Evolutionary conservation across 2,329 filamentous ascomycete species (phyloP).

Genomic region (Verticillium dahliae): DNA sequence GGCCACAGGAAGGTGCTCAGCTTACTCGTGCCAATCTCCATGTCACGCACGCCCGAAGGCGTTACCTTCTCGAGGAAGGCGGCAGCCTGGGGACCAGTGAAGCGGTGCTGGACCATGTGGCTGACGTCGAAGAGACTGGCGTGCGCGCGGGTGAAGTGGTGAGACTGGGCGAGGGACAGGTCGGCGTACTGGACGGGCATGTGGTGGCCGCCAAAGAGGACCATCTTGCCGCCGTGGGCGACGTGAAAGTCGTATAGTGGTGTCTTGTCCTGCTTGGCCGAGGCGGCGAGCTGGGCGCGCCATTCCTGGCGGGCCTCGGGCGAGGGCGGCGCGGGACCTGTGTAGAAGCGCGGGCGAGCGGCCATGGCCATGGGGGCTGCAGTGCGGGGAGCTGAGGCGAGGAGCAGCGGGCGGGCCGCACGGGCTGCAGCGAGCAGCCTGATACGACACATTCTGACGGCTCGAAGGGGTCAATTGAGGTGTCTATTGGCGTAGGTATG

Average conservation of each 20-base stretch:
- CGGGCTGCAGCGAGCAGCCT: background rate
- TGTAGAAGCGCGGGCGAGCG: background rate
- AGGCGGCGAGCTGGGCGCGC: slow-evolving; percentile 13
- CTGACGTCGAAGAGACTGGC: slow-evolving; percentile 92
- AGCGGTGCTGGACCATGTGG: slow-evolving; percentile 91
- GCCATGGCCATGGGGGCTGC: background rate
- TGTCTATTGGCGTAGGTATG: background rate
- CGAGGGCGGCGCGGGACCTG: background rate
- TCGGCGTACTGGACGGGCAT: slow-evolving; percentile 90
- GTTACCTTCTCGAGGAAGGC: slow-evolving; percentile 80
- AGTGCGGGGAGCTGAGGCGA: background rate
- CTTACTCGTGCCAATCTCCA: slow-evolving; percentile 65
- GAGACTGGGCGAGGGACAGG: slow-evolving; percentile 73
- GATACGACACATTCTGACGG: background rate
- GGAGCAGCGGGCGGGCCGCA: background rate
- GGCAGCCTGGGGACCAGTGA: slow-evolving; percentile 73
- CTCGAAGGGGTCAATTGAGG: no score
- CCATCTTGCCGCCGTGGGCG: slow-evolving; percentile 80
- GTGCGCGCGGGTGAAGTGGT: slow-evolving; percentile 81
- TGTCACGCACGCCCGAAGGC: slow-evolving; percentile 61
- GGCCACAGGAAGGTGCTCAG: slow-evolving; percentile 80
- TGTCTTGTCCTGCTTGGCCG: slow-evolving; percentile 49
- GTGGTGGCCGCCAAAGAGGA: slow-evolving; percentile 86
- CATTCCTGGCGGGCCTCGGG: slow-evolving; percentile 3
- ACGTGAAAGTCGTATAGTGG: slow-evolving; percentile 75